phyloP scores from a whole-genome alignment of 2,329 filamentous ascomycete species.

The Graphilbum sp. region DNA sequence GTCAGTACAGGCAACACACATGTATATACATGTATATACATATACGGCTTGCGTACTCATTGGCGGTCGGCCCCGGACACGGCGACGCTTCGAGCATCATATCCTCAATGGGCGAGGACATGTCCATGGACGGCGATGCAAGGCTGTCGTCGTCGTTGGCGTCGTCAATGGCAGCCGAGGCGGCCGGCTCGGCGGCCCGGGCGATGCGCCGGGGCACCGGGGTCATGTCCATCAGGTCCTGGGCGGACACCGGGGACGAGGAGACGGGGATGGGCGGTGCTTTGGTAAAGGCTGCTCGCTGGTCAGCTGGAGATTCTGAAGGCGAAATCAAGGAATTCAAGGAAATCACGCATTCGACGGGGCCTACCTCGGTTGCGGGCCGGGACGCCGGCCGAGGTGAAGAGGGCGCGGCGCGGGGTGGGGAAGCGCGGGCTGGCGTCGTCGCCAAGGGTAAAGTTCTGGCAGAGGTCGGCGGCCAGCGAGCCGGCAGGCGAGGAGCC shows the following conservation, averaged over 20 bases:
- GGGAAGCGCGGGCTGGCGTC: constrained; percentile 64
- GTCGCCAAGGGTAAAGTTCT: constrained; percentile 89
- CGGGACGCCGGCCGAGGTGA: too few species aligned
- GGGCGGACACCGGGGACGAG: constrained; percentile 56
- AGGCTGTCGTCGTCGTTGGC: too few species aligned
- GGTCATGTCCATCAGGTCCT: constrained; percentile 84
- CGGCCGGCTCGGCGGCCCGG: too few species aligned
- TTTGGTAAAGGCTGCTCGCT: constrained; percentile 48
- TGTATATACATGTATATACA: too few species aligned
- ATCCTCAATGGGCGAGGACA: constrained; percentile 29
- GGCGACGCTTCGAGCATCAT: constrained; percentile 44
- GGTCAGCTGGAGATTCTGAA: too few species aligned
- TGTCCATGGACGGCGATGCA: constrained; percentile 33
- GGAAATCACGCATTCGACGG: too few species aligned
- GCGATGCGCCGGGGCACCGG: constrained; percentile 73
- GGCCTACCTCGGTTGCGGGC: too few species aligned
- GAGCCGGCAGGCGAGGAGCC: constrained; percentile 85
- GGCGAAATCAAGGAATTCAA: too few species aligned
- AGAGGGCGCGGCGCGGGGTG: constrained; percentile 71
- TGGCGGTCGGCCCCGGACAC: constrained; percentile 3
- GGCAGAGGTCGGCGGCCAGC: constrained; percentile 82
- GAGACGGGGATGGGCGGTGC: constrained; percentile 65
- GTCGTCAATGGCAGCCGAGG: too few species aligned
- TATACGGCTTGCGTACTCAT: too few species aligned
- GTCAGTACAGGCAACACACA: not conserved